Evolutionary conservation across 2,329 filamentous ascomycete genomes (phyloP), one percentile per base, ranked within the genome.

Genomic region (Parascedosporium putredinis): DNA sequence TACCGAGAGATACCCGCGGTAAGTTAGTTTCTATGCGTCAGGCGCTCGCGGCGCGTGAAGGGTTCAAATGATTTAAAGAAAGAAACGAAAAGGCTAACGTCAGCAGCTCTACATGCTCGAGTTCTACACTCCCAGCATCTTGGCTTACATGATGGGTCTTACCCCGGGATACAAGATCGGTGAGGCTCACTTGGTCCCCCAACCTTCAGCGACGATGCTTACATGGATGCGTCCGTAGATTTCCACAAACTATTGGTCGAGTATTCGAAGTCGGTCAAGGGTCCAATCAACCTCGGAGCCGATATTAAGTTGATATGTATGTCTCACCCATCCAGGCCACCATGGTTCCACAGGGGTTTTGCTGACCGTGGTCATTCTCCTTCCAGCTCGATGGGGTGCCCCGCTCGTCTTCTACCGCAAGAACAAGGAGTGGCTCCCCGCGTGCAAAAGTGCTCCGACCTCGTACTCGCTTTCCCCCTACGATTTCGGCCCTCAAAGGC

Each of bases 391-490:
- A 10, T 16, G 20, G 27, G 16, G 20, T 3, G 24, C 5, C 2
- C 46, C 46, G 4, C 24, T 34, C 20, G 20, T 48, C 29, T 38
- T 23, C 46, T 40, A 48, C 31, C 20, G 16, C n/a, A 18, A 22
- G 31, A 33, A 38, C 3, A 20, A 12, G 22, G 14, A 25, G 4
- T 34, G 46, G 18, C 31, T 33, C 5, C 18, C 46, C 5, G 20
- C 33, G 29, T 34, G 20, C 33, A 48, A 20, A 25, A 14, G 3
- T 48, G 46, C 22, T 48, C 46, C 16, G 46, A 48, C 20, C 46
- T 48, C 9, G 27, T 48, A 6, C 31, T 48, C 33, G 46, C 46
- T 48, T 48, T 34, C 46, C 46, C 7, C 46, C 46, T 9, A 48
- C 31, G 12, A 6, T 48, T 18, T 7, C 38, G 18, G 46, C 46